Evolutionary conservation across 768 basidiomycete genomes (phyloP), one percentile per base, ranked within the genome.

Genomic region (Serendipita sp.): DNA sequence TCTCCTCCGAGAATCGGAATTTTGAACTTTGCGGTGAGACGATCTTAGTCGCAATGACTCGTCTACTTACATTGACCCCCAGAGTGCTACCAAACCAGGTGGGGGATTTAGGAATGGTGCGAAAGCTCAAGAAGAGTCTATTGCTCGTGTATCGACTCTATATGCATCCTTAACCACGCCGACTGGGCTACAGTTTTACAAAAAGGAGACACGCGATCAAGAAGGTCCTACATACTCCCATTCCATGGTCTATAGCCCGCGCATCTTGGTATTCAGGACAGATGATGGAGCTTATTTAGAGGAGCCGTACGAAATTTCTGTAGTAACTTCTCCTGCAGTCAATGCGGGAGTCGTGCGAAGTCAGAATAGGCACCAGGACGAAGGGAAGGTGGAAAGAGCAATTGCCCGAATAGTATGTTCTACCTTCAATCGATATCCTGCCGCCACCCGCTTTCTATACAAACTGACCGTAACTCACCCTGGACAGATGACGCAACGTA

Each of bases 101-200:
- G 87, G 88, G 2, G 88, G 88, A 3, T 89, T 91, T 72, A 77
- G 80, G 65, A 77, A 72, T 64, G 88, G 88, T 15, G 81, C 86
- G 0, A 81, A 83, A 65, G 88, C 88, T 1, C 88, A 91, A 69
- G 88, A 91, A 71, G 88, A 91, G 71, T 84, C 83, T 43, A 80
- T 91, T 68, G 87, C 88, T 10, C 82, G 88, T 45, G 81, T 86
- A 3, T 88, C 87, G 10, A 85, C 84, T 3, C 74, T 91, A 3
- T 87, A 84, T 67, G 75, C 79, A 1, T 79, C 83, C 6, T 83
- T 90, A 64, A 76, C 77, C 69, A 80, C 83, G 8, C 70, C 72
- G 15, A 76, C 75, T 3, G 83, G 81, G 0, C 74, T 79, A 48
- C 76, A 78, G 44, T 90, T 87, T 73, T 87, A 91, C 71, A 75